Percentiles rank a stretch among this genome's conserved stretches.
Conservation (phyloP, 768 basidiomycete genomes). For the Vararia minispora region DNA sequence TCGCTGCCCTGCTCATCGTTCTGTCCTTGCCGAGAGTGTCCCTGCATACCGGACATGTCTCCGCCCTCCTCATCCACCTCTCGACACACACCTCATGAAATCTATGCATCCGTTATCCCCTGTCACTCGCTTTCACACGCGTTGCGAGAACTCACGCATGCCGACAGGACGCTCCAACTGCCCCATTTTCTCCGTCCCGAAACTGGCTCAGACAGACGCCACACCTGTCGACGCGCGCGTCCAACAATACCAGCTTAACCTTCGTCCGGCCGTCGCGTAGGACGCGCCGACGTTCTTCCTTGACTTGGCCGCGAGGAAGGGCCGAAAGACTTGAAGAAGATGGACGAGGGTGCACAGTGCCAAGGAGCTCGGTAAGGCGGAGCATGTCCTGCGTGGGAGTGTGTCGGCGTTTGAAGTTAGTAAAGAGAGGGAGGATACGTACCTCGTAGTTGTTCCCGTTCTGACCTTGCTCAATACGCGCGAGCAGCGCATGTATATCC, state of each 20-base stretch:
- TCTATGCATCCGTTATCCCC: too few relatives aligned
- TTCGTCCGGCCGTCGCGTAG: slow-evolving; percentile 13
- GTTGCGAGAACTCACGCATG: slow-evolving; percentile 16
- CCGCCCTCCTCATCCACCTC: too few relatives aligned
- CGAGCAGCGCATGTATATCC: slow-evolving; percentile 4
- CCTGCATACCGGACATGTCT: too few relatives aligned
- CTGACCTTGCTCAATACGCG: background rate
- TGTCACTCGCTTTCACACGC: too few relatives aligned
- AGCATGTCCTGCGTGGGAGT: slow-evolving; percentile 7
- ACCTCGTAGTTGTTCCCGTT: slow-evolving; percentile 7
- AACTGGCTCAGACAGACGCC: slow-evolving; percentile 12
- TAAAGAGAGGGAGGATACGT: slow-evolving; percentile 7
- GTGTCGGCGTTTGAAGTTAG: slow-evolving; percentile 1
- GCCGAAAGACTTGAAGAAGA: background rate
- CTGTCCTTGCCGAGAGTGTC: too few relatives aligned
- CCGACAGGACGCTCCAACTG: slow-evolving; percentile 7
- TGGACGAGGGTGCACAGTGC: background rate
- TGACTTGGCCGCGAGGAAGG: slow-evolving; percentile 9
- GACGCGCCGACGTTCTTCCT: slow-evolving; percentile 11
- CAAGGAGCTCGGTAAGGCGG: slow-evolving; percentile 2
- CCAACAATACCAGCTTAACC: slow-evolving; percentile 12
- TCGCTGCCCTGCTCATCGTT: too few relatives aligned
- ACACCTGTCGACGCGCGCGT: slow-evolving; percentile 12
- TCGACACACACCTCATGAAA: too few relatives aligned
- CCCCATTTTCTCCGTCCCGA: slow-evolving; percentile 8